Conservation (phyloP, 495 filamentous ascomycete genomes). For the Cryomyces antarcticus region DNA sequence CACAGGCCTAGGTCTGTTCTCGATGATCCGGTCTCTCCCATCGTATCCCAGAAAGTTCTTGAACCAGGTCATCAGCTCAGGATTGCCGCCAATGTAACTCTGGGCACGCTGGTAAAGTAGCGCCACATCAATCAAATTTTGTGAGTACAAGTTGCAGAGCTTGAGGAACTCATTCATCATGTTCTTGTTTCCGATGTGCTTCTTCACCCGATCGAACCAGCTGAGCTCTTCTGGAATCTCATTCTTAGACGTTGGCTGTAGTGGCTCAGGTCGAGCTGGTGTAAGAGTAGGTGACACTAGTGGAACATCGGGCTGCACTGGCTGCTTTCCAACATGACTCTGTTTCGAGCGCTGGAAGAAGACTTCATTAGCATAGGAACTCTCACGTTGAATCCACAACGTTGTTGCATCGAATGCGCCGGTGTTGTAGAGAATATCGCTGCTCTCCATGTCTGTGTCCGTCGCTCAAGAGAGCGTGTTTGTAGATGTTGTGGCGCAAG, state of each 20-base stretch:
- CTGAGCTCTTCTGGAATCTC: conserved; percentile 56
- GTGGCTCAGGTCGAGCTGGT: conserved; percentile 66
- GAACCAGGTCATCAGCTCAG: conserved; percentile 72
- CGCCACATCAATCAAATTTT: conserved; percentile 69
- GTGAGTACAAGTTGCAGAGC: conserved; percentile 79
- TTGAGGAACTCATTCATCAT: conserved; percentile 90
- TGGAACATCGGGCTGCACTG: conserved; percentile 38
- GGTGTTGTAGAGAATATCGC: no score
- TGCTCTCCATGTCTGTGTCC: no score
- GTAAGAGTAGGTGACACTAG: conserved; percentile 73
- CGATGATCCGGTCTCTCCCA: conserved; percentile 49
- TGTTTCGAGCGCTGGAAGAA: not conserved
- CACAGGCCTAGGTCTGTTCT: conserved; percentile 53
- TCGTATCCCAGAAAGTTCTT: conserved; percentile 56
- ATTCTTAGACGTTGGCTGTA: conserved; percentile 47
- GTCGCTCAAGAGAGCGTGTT: no score
- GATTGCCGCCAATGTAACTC: conserved; percentile 71
- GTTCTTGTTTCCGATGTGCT: conserved; percentile 79
- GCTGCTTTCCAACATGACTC: conserved; percentile 43
- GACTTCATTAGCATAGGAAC: not conserved
- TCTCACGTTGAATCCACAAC: not conserved
- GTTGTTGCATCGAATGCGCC: not conserved
- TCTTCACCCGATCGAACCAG: conserved; percentile 94
- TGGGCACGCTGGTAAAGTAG: conserved; percentile 61
- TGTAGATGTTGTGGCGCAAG: no score